phyloP scores from a whole-genome alignment of 2,329 filamentous ascomycete genomes.

The Aspergillus phoenicis region DNA sequence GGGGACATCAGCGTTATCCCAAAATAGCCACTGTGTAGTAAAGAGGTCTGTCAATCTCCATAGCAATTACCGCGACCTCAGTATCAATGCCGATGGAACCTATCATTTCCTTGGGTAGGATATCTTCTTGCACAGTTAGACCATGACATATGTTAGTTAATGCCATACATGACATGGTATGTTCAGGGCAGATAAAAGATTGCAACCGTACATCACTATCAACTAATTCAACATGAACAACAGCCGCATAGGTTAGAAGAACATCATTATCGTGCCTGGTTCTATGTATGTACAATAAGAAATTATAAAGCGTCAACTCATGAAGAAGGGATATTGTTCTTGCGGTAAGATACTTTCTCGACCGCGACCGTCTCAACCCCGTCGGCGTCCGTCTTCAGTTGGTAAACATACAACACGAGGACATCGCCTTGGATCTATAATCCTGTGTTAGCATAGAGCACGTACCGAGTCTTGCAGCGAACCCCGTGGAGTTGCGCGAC shows the following conservation, averaged over 20 bases:
- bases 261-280: slow-evolving; percentile 23
- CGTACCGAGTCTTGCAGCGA: neutral
- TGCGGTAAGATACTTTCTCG: slow-evolving; percentile 84
- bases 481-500: slow-evolving; percentile 45
- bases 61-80: too few relatives aligned
- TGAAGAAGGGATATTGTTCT: slow-evolving; percentile 65
- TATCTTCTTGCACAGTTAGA: too few relatives aligned
- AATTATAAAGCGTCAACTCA: slow-evolving; percentile 38
- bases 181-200: neutral
- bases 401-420: slow-evolving; percentile 92
- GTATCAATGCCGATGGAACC: too few relatives aligned
- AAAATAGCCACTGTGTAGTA: too few relatives aligned
- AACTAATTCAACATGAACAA: neutral
- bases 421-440: slow-evolving; percentile 89
- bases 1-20: too few relatives aligned
- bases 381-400: slow-evolving; percentile 74
- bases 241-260: neutral
- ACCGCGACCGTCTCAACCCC: slow-evolving; percentile 79
- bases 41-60: too few relatives aligned
- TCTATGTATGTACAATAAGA: slow-evolving; percentile 37
- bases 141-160: too few relatives aligned
- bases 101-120: too few relatives aligned
- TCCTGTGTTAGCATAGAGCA: slow-evolving; percentile 15
- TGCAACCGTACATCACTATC: neutral
- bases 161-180: neutral